A percentile compares a stretch with the other conserved stretches of the same genome.
Conservation (phyloP, 768 basidiomycete species). For the Amanita rubescens region DNA sequence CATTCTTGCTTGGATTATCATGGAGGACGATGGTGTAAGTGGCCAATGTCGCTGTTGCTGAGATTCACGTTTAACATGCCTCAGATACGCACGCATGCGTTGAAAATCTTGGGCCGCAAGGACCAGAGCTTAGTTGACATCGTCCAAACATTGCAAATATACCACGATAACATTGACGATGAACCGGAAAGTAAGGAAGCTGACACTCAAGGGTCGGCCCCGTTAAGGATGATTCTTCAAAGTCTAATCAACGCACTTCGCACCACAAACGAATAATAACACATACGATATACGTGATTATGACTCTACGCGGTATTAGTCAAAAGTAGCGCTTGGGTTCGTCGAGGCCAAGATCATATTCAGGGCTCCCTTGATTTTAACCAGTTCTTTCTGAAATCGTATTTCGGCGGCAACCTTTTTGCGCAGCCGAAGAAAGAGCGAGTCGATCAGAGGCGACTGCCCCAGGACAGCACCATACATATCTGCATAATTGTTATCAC, state of each 20-base stretch:
- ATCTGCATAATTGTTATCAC: constrained; percentile 41
- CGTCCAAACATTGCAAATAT: constrained; percentile 60
- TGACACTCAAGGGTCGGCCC: constrained; percentile 29
- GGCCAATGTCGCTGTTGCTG: neutral
- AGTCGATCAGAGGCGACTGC: constrained; percentile 88
- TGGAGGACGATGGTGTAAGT: constrained; percentile 97
- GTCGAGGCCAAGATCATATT: constrained; percentile 80
- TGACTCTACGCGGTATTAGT: neutral
- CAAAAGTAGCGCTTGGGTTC: constrained; percentile 13
- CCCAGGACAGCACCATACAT: constrained; percentile 91
- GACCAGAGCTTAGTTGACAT: constrained; percentile 66
- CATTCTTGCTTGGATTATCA: constrained; percentile 87
- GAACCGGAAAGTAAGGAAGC: constrained; percentile 24
- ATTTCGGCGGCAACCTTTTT: constrained; percentile 84
- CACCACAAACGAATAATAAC: constrained; percentile 12
- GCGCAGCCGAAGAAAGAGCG: constrained; percentile 71
- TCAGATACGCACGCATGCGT: constrained; percentile 73
- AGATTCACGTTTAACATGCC: neutral
- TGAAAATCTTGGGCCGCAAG: constrained; percentile 69
- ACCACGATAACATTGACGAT: constrained; percentile 67
- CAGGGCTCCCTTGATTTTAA: constrained; percentile 77
- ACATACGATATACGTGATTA: constrained; percentile 1
- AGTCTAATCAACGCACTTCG: constrained; percentile 52
- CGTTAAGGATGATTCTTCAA: constrained; percentile 62
- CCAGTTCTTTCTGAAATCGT: constrained; percentile 80